Evolutionary conservation across 1,284 basidiomycete species (phyloP), one percentile per base, ranked within the genome.

Genomic region (Puccinia triticina): DNA sequence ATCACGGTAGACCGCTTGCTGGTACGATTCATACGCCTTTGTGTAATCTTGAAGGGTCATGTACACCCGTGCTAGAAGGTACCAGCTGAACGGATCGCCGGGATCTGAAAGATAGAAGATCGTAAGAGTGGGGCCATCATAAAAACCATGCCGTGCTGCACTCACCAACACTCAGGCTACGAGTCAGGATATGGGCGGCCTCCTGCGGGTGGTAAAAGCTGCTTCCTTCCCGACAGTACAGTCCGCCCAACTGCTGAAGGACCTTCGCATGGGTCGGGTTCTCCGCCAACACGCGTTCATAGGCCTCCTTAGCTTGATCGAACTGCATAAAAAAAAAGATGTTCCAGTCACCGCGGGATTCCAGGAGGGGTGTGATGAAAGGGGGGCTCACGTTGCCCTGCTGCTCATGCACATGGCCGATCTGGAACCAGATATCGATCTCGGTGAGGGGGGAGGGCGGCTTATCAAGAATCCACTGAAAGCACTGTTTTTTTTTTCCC

Each of bases 31-130:
- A 89, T 99, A 99, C 0, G 97, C 97, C 88, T 98, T 98, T 90
- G 97, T 98, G 89, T 97, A 98, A 87, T 98, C 96, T 88, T 95
- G 93, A n/a, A 94, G 94, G 7, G 94, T 94, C 96, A 99, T 98
- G 88, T 96, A 99, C 0, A 96, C 95, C 83, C 96, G 93, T 67
- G 96, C 96, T 80, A 99, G 92, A 61, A 99, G 91, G 88, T 98
- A 99, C 97, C 97, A 99, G 86, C 94, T 96, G 88, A 98, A 96
- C 7, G 96, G 93, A 87, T 99, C 96, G 66, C 92, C 91, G n/a
- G 94, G 92, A 88, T 98, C 96, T 92, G 77, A 74, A 81, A 37
- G 83, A 76, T 84, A 82, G 74, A 57, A 83, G 29, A 66, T 2
- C 57, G 50, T 59, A 12, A 64, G 67, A 43, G 26, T 64, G 29